These are phyloP conservation scores for Myxozyma kluyveri DNA, from an alignment of 805 yeast genomes.

Conservation along the genomic window DNA sequence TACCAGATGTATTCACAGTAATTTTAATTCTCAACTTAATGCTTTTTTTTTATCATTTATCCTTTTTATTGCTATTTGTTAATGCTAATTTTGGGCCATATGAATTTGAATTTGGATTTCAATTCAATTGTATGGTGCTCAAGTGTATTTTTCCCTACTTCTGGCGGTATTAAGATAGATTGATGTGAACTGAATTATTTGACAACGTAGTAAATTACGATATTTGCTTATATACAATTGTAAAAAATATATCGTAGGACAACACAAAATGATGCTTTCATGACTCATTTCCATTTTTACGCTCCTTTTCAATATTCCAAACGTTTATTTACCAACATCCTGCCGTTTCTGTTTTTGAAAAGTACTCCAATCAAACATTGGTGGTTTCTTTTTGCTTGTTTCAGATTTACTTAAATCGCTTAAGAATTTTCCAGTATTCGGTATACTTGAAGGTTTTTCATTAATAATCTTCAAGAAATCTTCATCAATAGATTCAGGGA, in stretches of 20 bases:
- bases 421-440: slow-evolving; percentile 15
- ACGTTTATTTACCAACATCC: not conserved
- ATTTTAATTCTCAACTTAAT: no score
- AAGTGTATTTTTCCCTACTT: no score
- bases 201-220: no score
- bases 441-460: slow-evolving; percentile 20
- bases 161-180: no score
- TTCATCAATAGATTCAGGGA: slow-evolving; percentile 21
- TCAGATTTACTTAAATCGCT: slow-evolving; percentile 30
- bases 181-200: no score
- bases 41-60: not conserved
- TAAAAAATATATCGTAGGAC: no score
- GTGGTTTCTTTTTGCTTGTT: slow-evolving; percentile 22
- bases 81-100: no score
- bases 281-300: no score
- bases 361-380: slow-evolving; percentile 19
- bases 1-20: slow-evolving; percentile 25
- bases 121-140: no score
- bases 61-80: not conserved
- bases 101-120: no score
- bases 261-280: no score
- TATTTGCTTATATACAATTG: no score
- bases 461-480: slow-evolving; percentile 17
- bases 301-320: not conserved
- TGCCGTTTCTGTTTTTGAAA: slow-evolving; percentile 1